Evolutionary conservation across 257 asterid genomes (phyloP).

Genomic region (Nicotiana knightiana): DNA sequence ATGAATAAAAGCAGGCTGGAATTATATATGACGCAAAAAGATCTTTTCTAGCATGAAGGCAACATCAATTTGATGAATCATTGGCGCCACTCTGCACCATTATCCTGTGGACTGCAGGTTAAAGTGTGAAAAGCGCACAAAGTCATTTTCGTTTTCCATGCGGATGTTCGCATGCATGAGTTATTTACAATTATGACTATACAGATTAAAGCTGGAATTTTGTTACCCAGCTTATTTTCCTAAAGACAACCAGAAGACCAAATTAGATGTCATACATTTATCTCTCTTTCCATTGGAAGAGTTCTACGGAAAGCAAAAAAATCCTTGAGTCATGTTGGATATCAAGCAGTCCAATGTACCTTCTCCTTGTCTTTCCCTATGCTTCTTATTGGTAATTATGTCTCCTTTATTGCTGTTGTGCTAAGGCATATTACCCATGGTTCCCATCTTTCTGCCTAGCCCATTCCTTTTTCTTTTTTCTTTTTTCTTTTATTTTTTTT

Average conservation of each 20-base stretch:
- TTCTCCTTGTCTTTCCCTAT: background rate
- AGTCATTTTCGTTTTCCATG: background rate
- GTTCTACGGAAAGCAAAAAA: background rate
- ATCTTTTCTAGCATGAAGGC: background rate
- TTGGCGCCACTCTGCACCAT: background rate
- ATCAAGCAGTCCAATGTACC: background rate
- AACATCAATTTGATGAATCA: background rate
- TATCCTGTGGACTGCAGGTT: background rate
- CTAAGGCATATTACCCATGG: background rate
- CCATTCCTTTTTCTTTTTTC: background rate
- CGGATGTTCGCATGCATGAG: background rate
- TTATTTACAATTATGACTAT: background rate
- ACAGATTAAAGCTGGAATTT: background rate
- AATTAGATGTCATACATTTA: background rate
- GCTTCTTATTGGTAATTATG: background rate
- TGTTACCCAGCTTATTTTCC: background rate
- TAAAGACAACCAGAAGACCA: background rate
- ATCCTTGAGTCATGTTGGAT: background rate
- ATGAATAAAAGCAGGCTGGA: background rate
- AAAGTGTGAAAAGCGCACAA: background rate
- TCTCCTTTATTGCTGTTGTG: background rate
- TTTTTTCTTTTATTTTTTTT: too few relatives aligned
- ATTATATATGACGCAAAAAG: background rate
- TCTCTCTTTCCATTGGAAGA: background rate
- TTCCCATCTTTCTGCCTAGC: background rate